Evolutionary conservation across 2,329 filamentous ascomycete genomes (phyloP).

Genomic region (Diaporthe eres): DNA sequence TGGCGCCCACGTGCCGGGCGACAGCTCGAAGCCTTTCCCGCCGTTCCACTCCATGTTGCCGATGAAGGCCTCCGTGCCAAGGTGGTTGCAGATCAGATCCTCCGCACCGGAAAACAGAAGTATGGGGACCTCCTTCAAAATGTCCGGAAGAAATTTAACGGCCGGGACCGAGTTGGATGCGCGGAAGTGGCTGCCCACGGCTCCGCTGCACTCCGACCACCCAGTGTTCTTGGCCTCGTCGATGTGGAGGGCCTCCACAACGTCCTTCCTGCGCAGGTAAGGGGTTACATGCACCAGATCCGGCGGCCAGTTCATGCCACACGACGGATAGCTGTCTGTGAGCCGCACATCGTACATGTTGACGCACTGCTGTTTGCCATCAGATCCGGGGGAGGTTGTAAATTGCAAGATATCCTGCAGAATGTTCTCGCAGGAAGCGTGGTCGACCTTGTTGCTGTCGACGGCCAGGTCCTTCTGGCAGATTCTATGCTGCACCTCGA

Average conservation of each 20-base stretch:
- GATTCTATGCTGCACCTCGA: constrained; percentile 77
- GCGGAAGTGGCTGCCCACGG: constrained; percentile 80
- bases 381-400: constrained; percentile 67
- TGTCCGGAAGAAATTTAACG: constrained; percentile 79
- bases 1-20: constrained; percentile 91
- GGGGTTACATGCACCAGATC: constrained; percentile 84
- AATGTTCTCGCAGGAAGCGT: constrained; percentile 80
- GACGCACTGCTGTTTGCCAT: constrained; percentile 73
- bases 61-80: constrained; percentile 93
- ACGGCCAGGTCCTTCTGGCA: constrained; percentile 75
- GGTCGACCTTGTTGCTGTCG: constrained; percentile 74
- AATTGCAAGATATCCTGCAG: constrained; percentile 79
- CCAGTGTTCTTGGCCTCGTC: constrained; percentile 85
- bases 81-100: constrained; percentile 96
- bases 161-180: constrained; percentile 80
- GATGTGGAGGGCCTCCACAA: constrained; percentile 85
- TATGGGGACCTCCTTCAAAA: constrained; percentile 83
- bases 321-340: constrained; percentile 83
- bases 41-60: constrained; percentile 93
- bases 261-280: constrained; percentile 87
- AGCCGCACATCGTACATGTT: constrained; percentile 99
- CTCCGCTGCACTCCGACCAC: constrained; percentile 91
- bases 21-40: constrained; percentile 89
- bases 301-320: constrained; percentile 98
- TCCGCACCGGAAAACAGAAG: constrained; percentile 94